Base-by-base conservation (phyloP, 2,329 filamentous ascomycete genomes). In the Aspergillus fumigatiaffinis region DNA sequence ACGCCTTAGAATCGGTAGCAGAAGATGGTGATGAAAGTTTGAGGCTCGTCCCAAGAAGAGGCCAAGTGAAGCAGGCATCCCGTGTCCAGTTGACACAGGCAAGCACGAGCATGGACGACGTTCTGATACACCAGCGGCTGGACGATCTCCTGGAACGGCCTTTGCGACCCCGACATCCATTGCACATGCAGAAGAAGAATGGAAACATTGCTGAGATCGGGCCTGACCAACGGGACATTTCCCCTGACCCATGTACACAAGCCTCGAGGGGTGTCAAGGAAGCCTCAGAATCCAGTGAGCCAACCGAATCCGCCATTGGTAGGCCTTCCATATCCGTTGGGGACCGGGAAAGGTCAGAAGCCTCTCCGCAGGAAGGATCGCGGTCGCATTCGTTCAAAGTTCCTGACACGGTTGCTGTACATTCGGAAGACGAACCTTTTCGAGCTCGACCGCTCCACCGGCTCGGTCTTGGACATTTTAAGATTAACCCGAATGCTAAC, bases 401-500 rank as follows among this genome's bases (percentile, higher is more conserved):
- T 26, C 12, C 26, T 50, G 26, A 54, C 25, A 41, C 42, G 14
- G 54, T 56, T 5, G 57, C 62, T 32, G 35, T 63, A 28, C 50
- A 51, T 57, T 60, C 65, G 48, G 61, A 76, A 47, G 68, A 76
- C 20, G 74, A 75, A 57, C 77, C 79, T 1, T 79, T 90, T 17
- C 84, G 91, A 51, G 71, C 79, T 9, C 84, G 81, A 52, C 82
- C 86, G 0, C 61, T 86, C 3, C 74, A 79, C 0, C 77, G 82
- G 35, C 80, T 96, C 12, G 77, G 77, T 14, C 76, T 88, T 1
- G 83, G 85, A 12, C 88, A 96, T 73, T 97, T 96, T 79, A 93
- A 88, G 70, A 79, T 94, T 65, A 96, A 96, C 62, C 87, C 90
- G 0, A 77, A 78, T 4, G 82, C 80, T 63, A 93, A 92, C 61